Evolutionary conservation across 2,329 filamentous ascomycete species (phyloP), one percentile per base, ranked within the genome.

Genomic region (Trichoderma endophyticum): DNA sequence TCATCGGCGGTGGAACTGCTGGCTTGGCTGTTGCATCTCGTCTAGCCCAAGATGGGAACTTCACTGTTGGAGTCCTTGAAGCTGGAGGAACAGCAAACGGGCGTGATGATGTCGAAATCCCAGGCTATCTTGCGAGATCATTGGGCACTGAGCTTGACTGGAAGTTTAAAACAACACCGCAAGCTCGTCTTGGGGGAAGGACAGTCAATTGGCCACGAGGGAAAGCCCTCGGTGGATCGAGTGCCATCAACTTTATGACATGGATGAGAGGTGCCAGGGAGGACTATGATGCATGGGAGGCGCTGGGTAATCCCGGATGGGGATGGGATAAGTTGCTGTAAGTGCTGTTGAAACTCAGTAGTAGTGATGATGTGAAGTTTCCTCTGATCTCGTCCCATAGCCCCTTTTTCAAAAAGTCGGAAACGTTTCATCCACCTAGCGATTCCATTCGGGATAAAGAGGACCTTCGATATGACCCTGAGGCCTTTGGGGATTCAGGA

Each of bases 221-320:
- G 7, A 84, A 80, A 71, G 85, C 88, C 0, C 83, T 93, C 0
- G 91, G 91, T 21, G 91, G 91, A 7, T 89, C 89, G 7, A 87
- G 85, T 18, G 86, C 86, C 0, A 83, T 91, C 62, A 90, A 90
- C 74, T 87, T 86, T 73, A 87, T 89, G 86, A 86, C 88, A 62
- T 84, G 83, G 81, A 83, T 83, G 68, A 82, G 85, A 36, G 86
- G 83, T 7, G 82, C 80, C 63, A 79, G 76, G 43, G 81, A 81
- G 43, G 86, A 89, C 59, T 86, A 87, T 60, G 85, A 91, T 77
- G 83, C 83, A 0, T 91, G 89, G 89, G 85, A 84, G 61, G 78
- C 81, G 34, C 78, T 91, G 11, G 89, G 89, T 0, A 91, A 90
- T 74, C 71, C 74, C 1, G 89, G 87, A 2, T 91, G 89, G 89